Percentiles rank a stretch among this genome's conserved stretches.
Conservation (phyloP, 177 flowering plant genomes). For the Telopea speciosissima region DNA sequence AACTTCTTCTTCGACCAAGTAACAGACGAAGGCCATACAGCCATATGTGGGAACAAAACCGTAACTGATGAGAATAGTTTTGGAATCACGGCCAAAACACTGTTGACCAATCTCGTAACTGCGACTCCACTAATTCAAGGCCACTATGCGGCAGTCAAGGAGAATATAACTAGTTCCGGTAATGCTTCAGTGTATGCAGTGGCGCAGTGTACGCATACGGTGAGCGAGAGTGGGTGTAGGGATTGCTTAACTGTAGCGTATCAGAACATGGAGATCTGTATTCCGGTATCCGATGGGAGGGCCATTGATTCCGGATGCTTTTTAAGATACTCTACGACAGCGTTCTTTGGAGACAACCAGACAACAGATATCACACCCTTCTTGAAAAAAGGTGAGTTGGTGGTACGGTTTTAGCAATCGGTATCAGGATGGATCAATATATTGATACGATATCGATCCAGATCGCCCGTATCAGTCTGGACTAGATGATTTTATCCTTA, state of each 20-base stretch:
- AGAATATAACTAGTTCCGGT: slow-evolving; percentile 4
- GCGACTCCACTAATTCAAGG: slow-evolving; percentile 37
- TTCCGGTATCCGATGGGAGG: slow-evolving; percentile 29
- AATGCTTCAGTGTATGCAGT: slow-evolving; percentile 24
- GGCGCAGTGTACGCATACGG: slow-evolving; percentile 39
- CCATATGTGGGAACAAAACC: slow-evolving; percentile 28
- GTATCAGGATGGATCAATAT: too few species aligned
- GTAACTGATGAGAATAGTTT: slow-evolving; percentile 15
- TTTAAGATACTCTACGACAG: slow-evolving; percentile 31
- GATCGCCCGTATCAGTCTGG: too few species aligned
- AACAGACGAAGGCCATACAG: slow-evolving; percentile 23
- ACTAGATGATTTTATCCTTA: too few species aligned
- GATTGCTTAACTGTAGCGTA: slow-evolving; percentile 33
- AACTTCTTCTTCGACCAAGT: slow-evolving; percentile 30
- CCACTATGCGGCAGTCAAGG: slow-evolving; percentile 29
- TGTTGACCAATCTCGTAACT: slow-evolving; percentile 24
- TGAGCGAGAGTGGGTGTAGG: slow-evolving; percentile 25
- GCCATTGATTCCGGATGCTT: slow-evolving; percentile 49
- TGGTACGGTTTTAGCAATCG: too few species aligned
- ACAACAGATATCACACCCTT: slow-evolving; percentile 24
- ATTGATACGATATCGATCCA: too few species aligned
- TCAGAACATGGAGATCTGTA: slow-evolving; percentile 25
- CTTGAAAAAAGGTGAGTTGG: slow-evolving; percentile 13
- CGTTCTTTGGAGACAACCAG: slow-evolving; percentile 34
- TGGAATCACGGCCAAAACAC: neutral